Evolutionary conservation across 495 filamentous ascomycete species (phyloP).

Genomic region (Penicillium canariense): DNA sequence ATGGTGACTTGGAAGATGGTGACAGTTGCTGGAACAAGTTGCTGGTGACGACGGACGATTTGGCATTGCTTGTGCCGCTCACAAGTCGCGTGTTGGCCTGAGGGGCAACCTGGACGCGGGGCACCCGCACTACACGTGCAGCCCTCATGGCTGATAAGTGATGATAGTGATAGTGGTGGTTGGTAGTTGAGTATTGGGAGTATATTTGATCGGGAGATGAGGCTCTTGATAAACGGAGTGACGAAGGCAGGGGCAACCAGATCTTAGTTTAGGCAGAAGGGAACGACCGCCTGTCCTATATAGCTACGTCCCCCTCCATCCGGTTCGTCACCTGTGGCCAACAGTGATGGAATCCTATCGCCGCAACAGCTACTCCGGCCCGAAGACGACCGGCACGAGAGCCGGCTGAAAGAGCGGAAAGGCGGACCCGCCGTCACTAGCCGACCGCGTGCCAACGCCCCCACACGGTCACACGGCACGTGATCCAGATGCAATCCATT

Average conservation of each 20-base stretch:
- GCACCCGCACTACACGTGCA: constrained; percentile 32
- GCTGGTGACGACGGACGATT: constrained; percentile 34
- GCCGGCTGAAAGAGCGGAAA: not conserved
- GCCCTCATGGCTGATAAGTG: constrained; percentile 29
- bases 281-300: not conserved
- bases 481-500: constrained; percentile 15
- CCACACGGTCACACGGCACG: constrained; percentile 47
- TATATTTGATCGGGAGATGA: not conserved
- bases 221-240: not conserved
- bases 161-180: constrained; percentile 32
- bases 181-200: constrained; percentile 31
- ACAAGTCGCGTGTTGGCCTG: constrained; percentile 27
- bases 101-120: constrained; percentile 19
- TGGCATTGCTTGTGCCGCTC: constrained; percentile 40
- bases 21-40: constrained; percentile 24
- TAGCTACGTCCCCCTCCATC: not conserved
- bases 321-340: constrained; percentile 1
- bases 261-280: not conserved
- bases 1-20: constrained; percentile 5
- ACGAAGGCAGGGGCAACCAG: not conserved
- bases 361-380: constrained; percentile 34
- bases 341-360: constrained; percentile 64
- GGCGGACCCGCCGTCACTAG: not conserved
- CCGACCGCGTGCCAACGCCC: too few species aligned
- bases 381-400: not conserved